Evolutionary conservation across 441 rosid genomes (phyloP).

Genomic region (Pelargonium citronellum): DNA sequence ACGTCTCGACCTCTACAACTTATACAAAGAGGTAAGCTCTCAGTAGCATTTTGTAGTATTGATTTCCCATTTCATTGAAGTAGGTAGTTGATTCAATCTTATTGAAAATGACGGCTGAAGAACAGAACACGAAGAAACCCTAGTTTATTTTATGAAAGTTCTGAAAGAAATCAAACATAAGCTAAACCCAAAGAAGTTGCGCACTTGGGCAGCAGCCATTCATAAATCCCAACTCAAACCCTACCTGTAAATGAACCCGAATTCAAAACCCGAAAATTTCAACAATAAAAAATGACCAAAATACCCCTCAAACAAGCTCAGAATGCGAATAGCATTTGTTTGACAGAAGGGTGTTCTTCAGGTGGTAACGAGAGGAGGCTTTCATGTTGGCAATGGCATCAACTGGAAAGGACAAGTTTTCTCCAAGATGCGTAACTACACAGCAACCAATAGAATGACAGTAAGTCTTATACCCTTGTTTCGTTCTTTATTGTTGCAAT

Average conservation of each 20-base stretch:
- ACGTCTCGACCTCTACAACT: constrained; percentile 5
- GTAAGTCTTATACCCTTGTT: constrained; percentile 11
- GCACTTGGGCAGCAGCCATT: no score
- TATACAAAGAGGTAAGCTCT: not conserved
- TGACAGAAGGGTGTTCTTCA: not conserved
- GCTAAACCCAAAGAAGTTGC: no score
- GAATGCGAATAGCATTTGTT: not conserved
- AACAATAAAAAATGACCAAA: no score
- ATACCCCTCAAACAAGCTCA: no score
- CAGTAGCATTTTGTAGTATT: not conserved
- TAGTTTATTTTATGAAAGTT: no score
- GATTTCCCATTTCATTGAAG: not conserved
- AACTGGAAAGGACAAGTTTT: constrained; percentile 33
- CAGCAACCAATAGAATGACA: constrained; percentile 26
- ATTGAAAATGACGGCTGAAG: no score
- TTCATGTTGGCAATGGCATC: constrained; percentile 30
- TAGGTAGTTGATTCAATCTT: no score
- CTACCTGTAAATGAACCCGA: no score
- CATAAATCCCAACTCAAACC: no score
- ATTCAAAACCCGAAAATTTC: no score
- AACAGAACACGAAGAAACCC: no score
- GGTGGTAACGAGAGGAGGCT: constrained; percentile 30
- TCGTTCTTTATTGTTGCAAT: not conserved
- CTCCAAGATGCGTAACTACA: constrained; percentile 29
- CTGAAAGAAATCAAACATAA: no score